A percentile compares a stretch with the other conserved stretches of the same genome.
phyloP scores from a whole-genome alignment of 106 monocot genomes.

The Platanthera guangdongensis region DNA sequence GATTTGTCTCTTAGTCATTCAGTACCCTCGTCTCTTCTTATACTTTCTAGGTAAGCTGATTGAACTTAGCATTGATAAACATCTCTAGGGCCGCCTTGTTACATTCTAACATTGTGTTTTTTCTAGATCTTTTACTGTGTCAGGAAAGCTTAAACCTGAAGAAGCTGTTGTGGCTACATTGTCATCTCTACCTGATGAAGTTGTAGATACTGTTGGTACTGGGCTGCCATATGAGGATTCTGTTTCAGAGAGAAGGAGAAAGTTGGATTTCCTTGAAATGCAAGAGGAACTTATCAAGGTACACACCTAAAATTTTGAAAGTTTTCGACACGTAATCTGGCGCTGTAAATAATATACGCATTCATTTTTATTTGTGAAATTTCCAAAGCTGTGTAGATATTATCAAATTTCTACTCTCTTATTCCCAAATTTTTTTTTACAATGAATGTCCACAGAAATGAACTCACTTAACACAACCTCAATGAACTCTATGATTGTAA shows the following conservation, averaged over 20 bases:
- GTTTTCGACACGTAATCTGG: not conserved
- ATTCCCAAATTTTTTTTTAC: not conserved
- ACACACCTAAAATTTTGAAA: not conserved
- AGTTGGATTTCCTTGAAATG: conserved; percentile 93
- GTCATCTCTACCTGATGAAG: conserved; percentile 96
- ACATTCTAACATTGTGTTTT: conserved; percentile 10
- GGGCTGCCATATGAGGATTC: conserved; percentile 95
- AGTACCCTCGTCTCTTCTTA: conserved; percentile 87
- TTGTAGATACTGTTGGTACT: conserved; percentile 93
- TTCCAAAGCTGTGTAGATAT: not conserved
- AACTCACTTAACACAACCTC: not conserved
- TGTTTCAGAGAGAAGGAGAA: conserved; percentile 86
- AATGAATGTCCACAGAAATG: not conserved
- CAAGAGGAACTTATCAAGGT: conserved; percentile 99
- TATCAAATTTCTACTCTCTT: not conserved
- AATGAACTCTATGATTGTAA: not conserved
- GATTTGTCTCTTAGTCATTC: conserved; percentile 85
- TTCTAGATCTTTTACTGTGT: conserved; percentile 75
- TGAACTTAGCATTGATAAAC: not conserved
- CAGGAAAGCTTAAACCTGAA: conserved; percentile 89
- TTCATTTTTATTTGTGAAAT: not conserved
- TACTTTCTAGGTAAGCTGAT: conserved; percentile 75
- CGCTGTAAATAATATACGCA: not conserved
- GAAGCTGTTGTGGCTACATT: conserved; percentile 92
- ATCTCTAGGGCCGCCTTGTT: not conserved